Evolutionary conservation across 805 yeast genomes (phyloP), one percentile per base, ranked within the genome.

Genomic region (Nakazawaea peltata): DNA sequence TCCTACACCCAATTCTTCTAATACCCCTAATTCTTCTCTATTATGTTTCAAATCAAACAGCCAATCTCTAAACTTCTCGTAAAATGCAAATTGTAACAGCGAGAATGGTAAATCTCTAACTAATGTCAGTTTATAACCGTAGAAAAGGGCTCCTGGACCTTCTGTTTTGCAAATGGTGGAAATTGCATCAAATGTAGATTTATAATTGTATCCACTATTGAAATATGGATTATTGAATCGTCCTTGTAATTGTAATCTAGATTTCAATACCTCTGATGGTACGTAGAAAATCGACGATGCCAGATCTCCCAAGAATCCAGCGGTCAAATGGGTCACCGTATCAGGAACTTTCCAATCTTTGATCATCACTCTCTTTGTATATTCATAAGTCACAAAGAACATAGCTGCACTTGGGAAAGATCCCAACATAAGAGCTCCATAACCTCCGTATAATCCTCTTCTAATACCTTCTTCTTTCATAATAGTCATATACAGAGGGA

Each of bases 31-130:
- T 30, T 73, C 77, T 11, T 45, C 37, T 7, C 53, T 39, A 21
- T 21, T 21, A 7, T 7, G 10, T 8, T 7, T 8, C 10, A 21
- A 21, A n/a, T n/a, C n/a, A 9, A 64, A 36, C 4, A 40, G 33
- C 40, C 63, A 77, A 42, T 71, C 67, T 48, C 94, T 67, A 46
- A 81, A 80, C 51, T 75, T 73, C 57, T 92, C 98, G 58, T 92
- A 92, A 49, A 92, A 90, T 32, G 97, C 95, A 63, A 92, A 81
- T 54, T 92, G 98, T 34, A 92, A 66, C 1, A 97, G 97, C 46
- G 95, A 82, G 57, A 92, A 92, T 5, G 99, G 99, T 45, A 92
- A 61, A 52, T 92, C 99, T 44, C 99, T 72, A 15, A 81, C 74
- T 41, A 92, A 61, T 0, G 99, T 92, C 19, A 97, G 97, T 55